Base-by-base conservation (phyloP, 2,329 filamentous ascomycete genomes). In the Mariannaea sp. region DNA sequence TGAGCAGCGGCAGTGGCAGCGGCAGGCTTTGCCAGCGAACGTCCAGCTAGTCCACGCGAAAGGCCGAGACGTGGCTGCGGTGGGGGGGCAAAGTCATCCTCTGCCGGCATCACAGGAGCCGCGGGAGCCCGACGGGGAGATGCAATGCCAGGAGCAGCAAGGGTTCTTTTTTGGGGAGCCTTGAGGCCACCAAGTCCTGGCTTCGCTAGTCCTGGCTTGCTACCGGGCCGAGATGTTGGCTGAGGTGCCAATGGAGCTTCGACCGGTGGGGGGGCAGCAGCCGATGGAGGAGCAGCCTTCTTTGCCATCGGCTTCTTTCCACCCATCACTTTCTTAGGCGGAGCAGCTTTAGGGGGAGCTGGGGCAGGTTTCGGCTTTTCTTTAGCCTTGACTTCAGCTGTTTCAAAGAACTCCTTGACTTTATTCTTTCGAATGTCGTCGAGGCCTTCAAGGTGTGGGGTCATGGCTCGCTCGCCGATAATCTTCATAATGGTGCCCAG, bases 401-500 rank as follows among this genome's bases (percentile, higher is more conserved):
- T 80, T 49, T 93, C 89, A 55, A 86, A 89, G 70, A 85, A 97
- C 71, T 99, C 94, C 75, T 95, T 97, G 70, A 97, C 89, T 73
- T 97, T 99, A 57, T 81, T 89, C 76, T 96, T 97, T 56, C 92
- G 85, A 61, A 97, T 97, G 19, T 99, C 94, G 68, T 99, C 94
- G 3, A 99, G 79, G 3, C 91, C 91, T 59, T 97, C 93, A 13
- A 99, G 76, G 70, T 96, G 89, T 7, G 90, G 88, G 36, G 89
- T 91, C 94, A 99, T 99, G 46, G 90, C 90, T 52, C 94, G 85
- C 72, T 99, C 95, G 35, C 94, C 93, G 76, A 97, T 90, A 49
- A 99, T 97, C 76, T 97, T 99, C 94, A 97, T 97, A 43, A 99
- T 73, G 0, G 92, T 96, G 59, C 95, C 94, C 3, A 99, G 78